Evolutionary conservation across 768 basidiomycete species (phyloP), one percentile per base, ranked within the genome.

Genomic region (Kwoniella sp.): DNA sequence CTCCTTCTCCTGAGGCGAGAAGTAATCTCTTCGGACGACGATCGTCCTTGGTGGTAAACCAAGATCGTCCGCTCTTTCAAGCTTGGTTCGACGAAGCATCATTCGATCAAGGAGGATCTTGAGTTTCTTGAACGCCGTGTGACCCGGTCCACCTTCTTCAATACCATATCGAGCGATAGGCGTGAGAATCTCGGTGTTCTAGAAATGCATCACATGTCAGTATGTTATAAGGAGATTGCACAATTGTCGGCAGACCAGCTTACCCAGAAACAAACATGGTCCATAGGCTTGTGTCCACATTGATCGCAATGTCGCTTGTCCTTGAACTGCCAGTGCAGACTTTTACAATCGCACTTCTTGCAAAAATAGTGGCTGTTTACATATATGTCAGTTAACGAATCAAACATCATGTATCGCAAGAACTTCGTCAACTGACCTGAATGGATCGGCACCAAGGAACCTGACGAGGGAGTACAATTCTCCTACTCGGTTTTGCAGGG

Each of bases 401-500:
- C 49, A 49, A 60, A 5, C 6, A 48, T 48, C 46, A 19, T 7
- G 46, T 7, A 7, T 19, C 65, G 36, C 25, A 68, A 66, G 7
- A 6, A 13, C 13, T 58, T 68, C n/a, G 13, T 8, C 44, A 22
- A 50, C 64, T 52, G 19, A 68, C 67, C 67, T 71, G 68, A 74
- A 74, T 0, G 77, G 92, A 78, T 93, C 90, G 27, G 90, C 91
- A n/a, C 92, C 92, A 55, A 95, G 80, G 82, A 97, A 96, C 53
- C 80, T 64, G 27, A 97, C 86, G 46, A 96, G 85, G 78, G 93
- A 96, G 82, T 99, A 99, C 54, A 99, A 81, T 78, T 99, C 96
- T 68, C 96, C 96, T n/a, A 99, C 96, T 68, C 96, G 88, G 75
- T 97, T 97, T 79, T 99, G 95, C 9, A 99, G 83, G 0, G 95